Percentiles rank a stretch among this genome's conserved stretches.
Conservation (phyloP, 2,329 filamentous ascomycete genomes). For the Fragosphaeria purpurea region DNA sequence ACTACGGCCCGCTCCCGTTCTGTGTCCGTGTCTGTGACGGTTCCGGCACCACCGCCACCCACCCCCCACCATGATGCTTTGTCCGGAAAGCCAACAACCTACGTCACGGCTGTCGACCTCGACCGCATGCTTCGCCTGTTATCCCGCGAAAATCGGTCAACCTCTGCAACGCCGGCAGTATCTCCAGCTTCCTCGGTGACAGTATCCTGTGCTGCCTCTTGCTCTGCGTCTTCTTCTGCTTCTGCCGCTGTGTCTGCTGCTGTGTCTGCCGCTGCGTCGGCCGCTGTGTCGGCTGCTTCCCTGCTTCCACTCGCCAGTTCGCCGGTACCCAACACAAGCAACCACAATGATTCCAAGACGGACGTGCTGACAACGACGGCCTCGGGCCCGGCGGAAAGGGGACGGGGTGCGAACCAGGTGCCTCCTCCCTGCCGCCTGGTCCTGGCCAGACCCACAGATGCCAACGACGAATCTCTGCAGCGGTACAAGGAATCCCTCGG, state of each 20-base stretch:
- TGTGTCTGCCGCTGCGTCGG: neutral
- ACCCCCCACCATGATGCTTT: neutral
- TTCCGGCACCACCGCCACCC: constrained; percentile 10
- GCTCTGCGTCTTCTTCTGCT: neutral
- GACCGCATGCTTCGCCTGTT: constrained; percentile 7
- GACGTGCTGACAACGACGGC: neutral
- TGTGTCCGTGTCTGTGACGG: constrained; percentile 2
- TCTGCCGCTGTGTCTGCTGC: neutral
- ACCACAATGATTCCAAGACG: too few species aligned
- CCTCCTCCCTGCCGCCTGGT: too few species aligned
- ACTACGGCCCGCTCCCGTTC: neutral
- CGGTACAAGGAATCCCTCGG: constrained; percentile 97
- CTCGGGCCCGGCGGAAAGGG: constrained; percentile 1
- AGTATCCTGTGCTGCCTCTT: too few species aligned
- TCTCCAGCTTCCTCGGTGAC: too few species aligned
- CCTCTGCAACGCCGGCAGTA: neutral
- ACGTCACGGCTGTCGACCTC: constrained; percentile 1
- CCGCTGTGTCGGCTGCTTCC: too few species aligned
- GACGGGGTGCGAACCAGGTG: too few species aligned
- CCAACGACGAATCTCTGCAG: constrained; percentile 84
- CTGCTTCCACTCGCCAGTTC: too few species aligned
- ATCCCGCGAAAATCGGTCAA: neutral
- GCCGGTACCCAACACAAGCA: too few species aligned
- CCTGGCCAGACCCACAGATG: constrained; percentile 30
- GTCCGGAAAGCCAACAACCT: neutral